These are phyloP conservation scores for Rhizopogon vesiculosus DNA, from an alignment of 768 basidiomycete genomes.

Conservation along the genomic window DNA sequence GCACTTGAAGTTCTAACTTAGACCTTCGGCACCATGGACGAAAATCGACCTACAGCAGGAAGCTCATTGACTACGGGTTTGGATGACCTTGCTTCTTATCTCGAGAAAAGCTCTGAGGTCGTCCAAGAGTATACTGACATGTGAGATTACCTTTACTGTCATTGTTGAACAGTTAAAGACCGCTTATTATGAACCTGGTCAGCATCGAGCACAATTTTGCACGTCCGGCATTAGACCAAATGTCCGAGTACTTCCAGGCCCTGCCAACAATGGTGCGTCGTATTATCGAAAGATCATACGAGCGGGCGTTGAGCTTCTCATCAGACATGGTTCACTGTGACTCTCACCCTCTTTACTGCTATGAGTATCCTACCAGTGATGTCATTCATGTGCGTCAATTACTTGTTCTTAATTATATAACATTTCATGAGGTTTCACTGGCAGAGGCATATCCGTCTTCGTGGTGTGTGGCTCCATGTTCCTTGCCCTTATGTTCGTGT, in stretches of 20 bases:
- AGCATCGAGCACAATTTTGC: slow-evolving; percentile 44
- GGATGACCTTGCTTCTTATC: slow-evolving; percentile 19
- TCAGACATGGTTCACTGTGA: slow-evolving; percentile 32
- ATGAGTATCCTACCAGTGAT: slow-evolving; percentile 30
- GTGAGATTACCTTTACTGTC: slow-evolving; percentile 9
- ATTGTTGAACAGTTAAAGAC: background rate
- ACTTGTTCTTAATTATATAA: slow-evolving; percentile 6
- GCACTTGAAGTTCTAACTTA: no score
- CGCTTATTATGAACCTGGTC: background rate
- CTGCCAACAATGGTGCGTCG: slow-evolving; percentile 21
- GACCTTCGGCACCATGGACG: slow-evolving; percentile 8
- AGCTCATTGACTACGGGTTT: slow-evolving; percentile 8
- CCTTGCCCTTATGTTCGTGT: slow-evolving; percentile 30
- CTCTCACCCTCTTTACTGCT: slow-evolving; percentile 27
- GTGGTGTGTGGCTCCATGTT: slow-evolving; percentile 30
- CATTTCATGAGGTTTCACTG: background rate
- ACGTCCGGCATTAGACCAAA: slow-evolving; percentile 30
- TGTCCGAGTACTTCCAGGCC: slow-evolving; percentile 15
- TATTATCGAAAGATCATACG: background rate
- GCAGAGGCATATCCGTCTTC: slow-evolving; percentile 30
- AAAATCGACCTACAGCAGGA: background rate
- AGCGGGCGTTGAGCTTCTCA: slow-evolving; percentile 7
- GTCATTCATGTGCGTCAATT: slow-evolving; percentile 34
- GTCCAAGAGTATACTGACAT: slow-evolving; percentile 27
- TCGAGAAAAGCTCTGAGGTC: slow-evolving; percentile 19